These are phyloP conservation scores for Entamoeba histolytica DNA, from an alignment of 208 protist species.

Conservation along the genomic window DNA sequence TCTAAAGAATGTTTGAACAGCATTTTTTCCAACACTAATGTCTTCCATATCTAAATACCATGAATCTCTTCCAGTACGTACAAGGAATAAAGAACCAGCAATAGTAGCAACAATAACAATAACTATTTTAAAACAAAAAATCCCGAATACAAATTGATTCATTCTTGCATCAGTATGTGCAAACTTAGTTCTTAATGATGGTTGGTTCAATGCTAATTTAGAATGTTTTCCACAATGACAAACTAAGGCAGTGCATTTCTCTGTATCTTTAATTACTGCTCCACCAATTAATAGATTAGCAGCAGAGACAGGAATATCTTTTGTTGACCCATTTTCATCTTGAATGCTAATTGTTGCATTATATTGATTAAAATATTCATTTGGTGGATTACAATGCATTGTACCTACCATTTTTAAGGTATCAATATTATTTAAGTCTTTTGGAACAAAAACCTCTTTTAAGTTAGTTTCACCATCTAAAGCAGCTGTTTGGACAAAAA, in stretches of 20 bases:
- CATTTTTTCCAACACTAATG: background rate
- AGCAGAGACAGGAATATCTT: background rate
- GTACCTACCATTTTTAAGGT: background rate
- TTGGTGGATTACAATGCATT: background rate
- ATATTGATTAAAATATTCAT: background rate
- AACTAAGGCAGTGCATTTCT: background rate
- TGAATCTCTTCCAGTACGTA: background rate
- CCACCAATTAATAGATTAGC: background rate
- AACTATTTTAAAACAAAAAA: background rate
- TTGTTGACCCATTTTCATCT: background rate
- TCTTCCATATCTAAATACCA: background rate
- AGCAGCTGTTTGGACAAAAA: constrained; percentile 4
- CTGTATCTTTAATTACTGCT: background rate
- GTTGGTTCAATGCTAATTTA: background rate
- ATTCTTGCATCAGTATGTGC: background rate
- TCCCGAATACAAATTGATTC: background rate
- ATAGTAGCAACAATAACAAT: background rate
- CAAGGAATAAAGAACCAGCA: background rate
- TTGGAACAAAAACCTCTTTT: background rate
- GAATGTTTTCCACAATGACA: background rate
- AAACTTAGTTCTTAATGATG: background rate
- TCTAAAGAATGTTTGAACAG: background rate
- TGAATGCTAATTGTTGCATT: background rate
- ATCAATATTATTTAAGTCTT: background rate
- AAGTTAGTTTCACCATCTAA: constrained; percentile 25